Evolutionary conservation across 805 yeast genomes (phyloP), one percentile per base, ranked within the genome.

Genomic region (Pichia sporocuriosa): DNA sequence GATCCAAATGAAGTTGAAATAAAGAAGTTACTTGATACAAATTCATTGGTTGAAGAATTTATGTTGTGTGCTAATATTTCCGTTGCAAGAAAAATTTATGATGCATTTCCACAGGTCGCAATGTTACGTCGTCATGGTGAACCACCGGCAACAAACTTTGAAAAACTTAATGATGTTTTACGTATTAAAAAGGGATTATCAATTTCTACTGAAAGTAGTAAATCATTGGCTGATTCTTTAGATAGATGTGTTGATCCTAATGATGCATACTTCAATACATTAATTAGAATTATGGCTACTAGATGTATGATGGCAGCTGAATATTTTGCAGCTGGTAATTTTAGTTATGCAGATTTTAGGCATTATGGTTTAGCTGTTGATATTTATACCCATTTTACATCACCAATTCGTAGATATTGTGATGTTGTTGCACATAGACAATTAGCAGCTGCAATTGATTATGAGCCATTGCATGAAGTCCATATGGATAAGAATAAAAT

Each of bases 271-370:
- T 87, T 93, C 73, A 93, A 93, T 63, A 93, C 97, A 0, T 70
- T 93, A 53, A 71, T 90, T 6, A 80, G 99, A 62, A 93, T 93
- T 50, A 83, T 93, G 95, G 93, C 97, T 7, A 93, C 99, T 0
- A 75, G 99, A 55, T 90, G 97, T 65, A 93, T 93, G 98, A 86
- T 88, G 84, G 96, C 98, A 2, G 99, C 99, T 2, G 97, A 90
- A 59, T 93, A 93, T 59, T 93, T 93, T 67, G 80, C 94, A 10
- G 77, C 96, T 0, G 97, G 99, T 8, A 79, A 84, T 13, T 86
- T 72, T 56, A 84, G 95, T 9, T 86, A 87, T 57, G 79, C 94
- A 12, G 98, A 93, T 50, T 93, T 86, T 69, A 78, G 82, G 48
- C 99, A 93, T 70, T 93, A 93, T 62, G 99, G 99, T 61, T 72